phyloP scores from a whole-genome alignment of 306 rosid species.

The Notholithocarpus densiflorus region DNA sequence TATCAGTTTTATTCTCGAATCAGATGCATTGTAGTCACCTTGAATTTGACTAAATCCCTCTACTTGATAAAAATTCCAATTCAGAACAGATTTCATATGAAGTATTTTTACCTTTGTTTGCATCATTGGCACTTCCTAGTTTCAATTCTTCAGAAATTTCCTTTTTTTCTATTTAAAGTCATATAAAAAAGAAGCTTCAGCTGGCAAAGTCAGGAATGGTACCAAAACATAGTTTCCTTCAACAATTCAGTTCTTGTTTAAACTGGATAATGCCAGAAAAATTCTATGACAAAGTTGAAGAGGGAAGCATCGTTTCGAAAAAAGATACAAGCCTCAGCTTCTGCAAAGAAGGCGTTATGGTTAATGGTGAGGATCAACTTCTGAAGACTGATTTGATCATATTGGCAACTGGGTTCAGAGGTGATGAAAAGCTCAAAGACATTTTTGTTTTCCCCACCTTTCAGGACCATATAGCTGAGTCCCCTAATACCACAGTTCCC shows the following conservation, averaged over 20 bases:
- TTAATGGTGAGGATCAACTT: conserved; percentile 37
- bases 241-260: conserved; percentile 42
- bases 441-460: conserved; percentile 51
- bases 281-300: conserved; percentile 53
- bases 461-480: conserved; percentile 34
- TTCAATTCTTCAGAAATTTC: no score
- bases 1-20: no score
- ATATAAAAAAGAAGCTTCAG: conserved; percentile 38
- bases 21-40: no score
- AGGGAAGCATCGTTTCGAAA: conserved; percentile 56
- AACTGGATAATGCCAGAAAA: conserved; percentile 38
- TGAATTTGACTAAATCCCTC: no score
- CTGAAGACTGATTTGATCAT: conserved; percentile 50
- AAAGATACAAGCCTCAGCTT: conserved; percentile 44
- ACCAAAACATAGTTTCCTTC: conserved; percentile 52
- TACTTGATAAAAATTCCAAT: no score
- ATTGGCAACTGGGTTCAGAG: conserved; percentile 31
- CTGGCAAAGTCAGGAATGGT: conserved; percentile 63
- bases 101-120: no score
- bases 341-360: conserved; percentile 45
- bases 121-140: no score
- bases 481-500: conserved; percentile 35
- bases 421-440: conserved; percentile 45
- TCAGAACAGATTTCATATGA: no score
- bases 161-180: conserved; percentile 47